A percentile compares a stretch with the other conserved stretches of the same genome.
Evolutionary conservation across 2,329 filamentous ascomycete genomes (phyloP).

Genomic region (Seiridium unicorne): DNA sequence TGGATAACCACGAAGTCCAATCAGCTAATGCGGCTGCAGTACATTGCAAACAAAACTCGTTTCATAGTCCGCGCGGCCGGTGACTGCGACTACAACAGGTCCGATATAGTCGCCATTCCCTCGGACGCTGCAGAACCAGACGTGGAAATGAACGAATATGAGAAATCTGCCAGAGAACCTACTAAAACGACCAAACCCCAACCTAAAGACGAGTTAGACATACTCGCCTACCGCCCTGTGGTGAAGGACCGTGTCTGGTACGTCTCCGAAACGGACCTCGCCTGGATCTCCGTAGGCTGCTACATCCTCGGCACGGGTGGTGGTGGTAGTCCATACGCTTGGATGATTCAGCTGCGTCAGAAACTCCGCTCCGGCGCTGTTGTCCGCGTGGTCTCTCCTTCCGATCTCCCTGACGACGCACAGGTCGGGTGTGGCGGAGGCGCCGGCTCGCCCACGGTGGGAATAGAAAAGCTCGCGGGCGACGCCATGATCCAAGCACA

Average conservation of each 20-base stretch:
- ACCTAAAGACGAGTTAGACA: constrained; percentile 21
- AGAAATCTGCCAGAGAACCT: constrained; percentile 12
- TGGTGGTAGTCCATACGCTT: constrained; percentile 53
- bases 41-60: constrained; percentile 50
- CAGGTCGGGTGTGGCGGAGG: constrained; percentile 55
- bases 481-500: constrained; percentile 54
- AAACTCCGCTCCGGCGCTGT: constrained; percentile 48
- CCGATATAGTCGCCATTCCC: constrained; percentile 18
- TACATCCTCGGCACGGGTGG: constrained; percentile 62
- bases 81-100: constrained; percentile 48
- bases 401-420: constrained; percentile 48
- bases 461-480: constrained; percentile 57
- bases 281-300: constrained; percentile 56
- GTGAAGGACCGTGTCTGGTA: constrained; percentile 54
- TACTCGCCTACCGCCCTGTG: constrained; percentile 43
- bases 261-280: constrained; percentile 55
- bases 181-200: constrained; percentile 10
- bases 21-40: constrained; percentile 26
- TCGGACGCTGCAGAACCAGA: constrained; percentile 10
- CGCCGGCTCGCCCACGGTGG: constrained; percentile 59
- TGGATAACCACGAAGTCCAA: background rate
- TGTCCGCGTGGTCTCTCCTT: constrained; percentile 49
- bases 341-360: constrained; percentile 48
- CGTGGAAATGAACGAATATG: constrained; percentile 18
- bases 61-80: constrained; percentile 61